Percentiles rank a stretch among this genome's conserved stretches.
These are phyloP conservation scores for Pseudogymnoascus sp. DNA, from an alignment of 2,329 filamentous ascomycete species.

Conservation along the genomic window DNA sequence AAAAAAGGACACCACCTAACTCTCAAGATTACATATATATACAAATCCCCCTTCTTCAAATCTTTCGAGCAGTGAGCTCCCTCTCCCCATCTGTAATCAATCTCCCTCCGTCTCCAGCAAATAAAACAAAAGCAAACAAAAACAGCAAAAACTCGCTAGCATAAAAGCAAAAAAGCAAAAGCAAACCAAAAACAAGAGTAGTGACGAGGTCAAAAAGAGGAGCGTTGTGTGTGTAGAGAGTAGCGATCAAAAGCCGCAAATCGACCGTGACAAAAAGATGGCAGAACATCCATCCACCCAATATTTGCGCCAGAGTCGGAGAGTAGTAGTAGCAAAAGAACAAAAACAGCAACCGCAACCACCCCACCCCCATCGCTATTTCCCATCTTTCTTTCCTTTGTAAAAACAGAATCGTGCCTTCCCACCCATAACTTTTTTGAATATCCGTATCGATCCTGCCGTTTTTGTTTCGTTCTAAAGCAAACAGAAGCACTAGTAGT, in stretches of 20 bases:
- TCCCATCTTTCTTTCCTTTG: neutral
- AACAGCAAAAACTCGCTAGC: neutral
- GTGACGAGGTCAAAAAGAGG: neutral
- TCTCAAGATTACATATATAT: conserved; percentile 8
- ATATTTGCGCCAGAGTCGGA: conserved; percentile 1
- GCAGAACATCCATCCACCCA: neutral
- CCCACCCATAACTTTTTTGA: neutral
- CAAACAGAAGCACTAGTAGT: neutral
- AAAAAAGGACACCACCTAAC: neutral
- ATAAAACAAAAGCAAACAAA: neutral
- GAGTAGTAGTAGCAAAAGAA: neutral
- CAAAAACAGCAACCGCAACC: neutral
- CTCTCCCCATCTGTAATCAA: neutral
- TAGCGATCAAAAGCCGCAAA: neutral
- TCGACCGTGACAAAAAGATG: too few relatives aligned
- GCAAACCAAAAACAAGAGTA: neutral
- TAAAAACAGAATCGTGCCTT: neutral
- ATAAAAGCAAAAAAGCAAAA: neutral
- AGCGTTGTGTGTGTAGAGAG: neutral
- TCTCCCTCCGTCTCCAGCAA: neutral
- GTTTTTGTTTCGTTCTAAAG: conserved; percentile 6
- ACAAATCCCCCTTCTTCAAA: neutral
- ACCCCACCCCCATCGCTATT: neutral
- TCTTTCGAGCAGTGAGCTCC: conserved; percentile 3
- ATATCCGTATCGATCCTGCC: neutral